Conservation (phyloP, 179 eudicot species). For the Heliamphora ciliata region DNA sequence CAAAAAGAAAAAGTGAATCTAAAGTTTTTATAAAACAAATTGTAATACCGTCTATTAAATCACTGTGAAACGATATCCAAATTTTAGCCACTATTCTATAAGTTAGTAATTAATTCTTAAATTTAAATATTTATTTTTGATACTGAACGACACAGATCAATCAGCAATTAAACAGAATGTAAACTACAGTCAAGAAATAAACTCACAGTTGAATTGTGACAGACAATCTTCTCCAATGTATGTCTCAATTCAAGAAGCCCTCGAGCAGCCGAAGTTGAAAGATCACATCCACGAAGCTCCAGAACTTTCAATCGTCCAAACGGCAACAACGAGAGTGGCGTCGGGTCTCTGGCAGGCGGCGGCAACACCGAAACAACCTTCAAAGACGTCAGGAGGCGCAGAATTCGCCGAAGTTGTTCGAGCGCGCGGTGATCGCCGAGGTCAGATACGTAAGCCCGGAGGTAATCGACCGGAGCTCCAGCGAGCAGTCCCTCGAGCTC, state of each 20-base stretch:
- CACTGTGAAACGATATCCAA: too few relatives aligned
- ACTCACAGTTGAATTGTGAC: conserved; percentile 88
- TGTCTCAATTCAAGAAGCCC: conserved; percentile 76
- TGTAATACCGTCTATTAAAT: too few relatives aligned
- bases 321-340: conserved; percentile 51
- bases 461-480: conserved; percentile 90
- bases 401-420: conserved; percentile 72
- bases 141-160: too few relatives aligned
- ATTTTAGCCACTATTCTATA: too few relatives aligned
- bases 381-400: conserved; percentile 59
- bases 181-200: neutral
- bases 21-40: too few relatives aligned
- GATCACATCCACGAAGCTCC: conserved; percentile 93
- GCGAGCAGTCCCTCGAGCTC: conserved; percentile 69
- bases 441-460: conserved; percentile 85
- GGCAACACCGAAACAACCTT: conserved; percentile 71
- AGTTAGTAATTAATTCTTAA: too few relatives aligned
- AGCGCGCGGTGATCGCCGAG: conserved; percentile 92
- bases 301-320: conserved; percentile 75
- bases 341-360: conserved; percentile 58
- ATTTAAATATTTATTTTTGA: too few relatives aligned
- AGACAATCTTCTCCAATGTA: conserved; percentile 81
- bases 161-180: neutral
- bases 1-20: too few relatives aligned
- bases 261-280: conserved; percentile 62